Evolutionary conservation across 2,329 filamentous ascomycete species (phyloP), one percentile per base, ranked within the genome.

Genomic region (Chrysosporium queenslandicum): DNA sequence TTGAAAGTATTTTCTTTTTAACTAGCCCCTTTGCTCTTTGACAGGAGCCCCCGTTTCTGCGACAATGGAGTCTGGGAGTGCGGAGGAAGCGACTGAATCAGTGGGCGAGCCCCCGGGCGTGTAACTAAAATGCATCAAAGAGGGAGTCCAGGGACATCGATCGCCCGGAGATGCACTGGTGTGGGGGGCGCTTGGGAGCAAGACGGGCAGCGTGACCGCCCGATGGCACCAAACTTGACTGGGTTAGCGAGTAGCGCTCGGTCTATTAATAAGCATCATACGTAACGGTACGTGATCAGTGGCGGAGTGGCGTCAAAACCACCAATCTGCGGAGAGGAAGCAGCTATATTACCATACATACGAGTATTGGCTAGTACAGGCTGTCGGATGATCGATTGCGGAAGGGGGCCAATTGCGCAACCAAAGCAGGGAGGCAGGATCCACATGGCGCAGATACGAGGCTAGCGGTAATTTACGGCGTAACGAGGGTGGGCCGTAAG

Each of bases 361-460:
- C 27, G 14, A 20, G 45, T 47, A 36, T 11, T 4, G 12, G 25
- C 39, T 43, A 43, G 48, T 43, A 50, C 12, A 6, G 12, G 3
- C 14, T 14, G 18, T 16, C 12, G 39, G 48, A 18, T n/a, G 18
- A 20, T 43, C 48, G 39, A 43, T 7, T 25, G 48, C 27, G 48
- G 39, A 43, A 42, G 48, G 48, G 47, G 37, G 16, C 48, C 48
- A 50, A 50, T 50, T 25, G 48, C 36, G 46, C 27, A 27, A 40
- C 6, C 32, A 40, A 1, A 25, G 5, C 21, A 39, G 27, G 39
- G 39, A 43, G 43, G 48, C 39, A n/a, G 7, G 48, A n/a, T 23
- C 48, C 48, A 27, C 39, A 27, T 7, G 29, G 18, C 7, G 3
- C 27, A 23, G 41, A 50, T 50, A 50, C 48, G 48, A 50, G 48